These are phyloP conservation scores for Sporothrix brunneoviolacea DNA, from an alignment of 2,329 filamentous ascomycete species.

Conservation along the genomic window DNA sequence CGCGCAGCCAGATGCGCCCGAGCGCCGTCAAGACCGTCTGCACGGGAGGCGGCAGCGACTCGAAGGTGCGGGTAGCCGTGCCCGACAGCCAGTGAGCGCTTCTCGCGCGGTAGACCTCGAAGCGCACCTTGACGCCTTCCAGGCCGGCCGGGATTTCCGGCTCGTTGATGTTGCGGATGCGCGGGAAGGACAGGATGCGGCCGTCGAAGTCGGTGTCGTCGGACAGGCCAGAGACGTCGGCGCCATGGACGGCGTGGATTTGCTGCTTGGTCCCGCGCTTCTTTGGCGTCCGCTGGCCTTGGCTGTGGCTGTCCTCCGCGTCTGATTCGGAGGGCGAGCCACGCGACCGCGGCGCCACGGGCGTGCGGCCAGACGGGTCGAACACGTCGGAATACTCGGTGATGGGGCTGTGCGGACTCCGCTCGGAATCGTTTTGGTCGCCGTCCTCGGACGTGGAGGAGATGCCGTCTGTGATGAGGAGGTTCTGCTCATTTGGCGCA, in stretches of 20 bases:
- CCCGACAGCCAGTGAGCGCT: conserved; percentile 8
- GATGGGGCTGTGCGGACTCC: conserved; percentile 26
- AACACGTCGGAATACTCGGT: conserved; percentile 43
- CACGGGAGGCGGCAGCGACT: conserved; percentile 35
- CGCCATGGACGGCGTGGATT: conserved; percentile 25
- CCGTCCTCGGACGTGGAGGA: conserved; percentile 24
- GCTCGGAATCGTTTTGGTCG: conserved; percentile 34
- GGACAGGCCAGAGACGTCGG: conserved; percentile 20
- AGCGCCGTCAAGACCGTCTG: conserved; percentile 30
- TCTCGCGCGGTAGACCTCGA: conserved; percentile 24
- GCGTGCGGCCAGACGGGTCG: conserved; percentile 50
- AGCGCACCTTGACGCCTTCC: conserved; percentile 34
- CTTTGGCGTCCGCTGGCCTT: conserved; percentile 17
- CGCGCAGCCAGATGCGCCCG: conserved; percentile 32
- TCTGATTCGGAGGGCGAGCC: conserved; percentile 36
- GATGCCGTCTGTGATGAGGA: conserved; percentile 36
- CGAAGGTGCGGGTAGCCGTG: conserved; percentile 24
- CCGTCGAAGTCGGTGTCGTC: conserved; percentile 27
- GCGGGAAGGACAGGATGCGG: conserved; percentile 58
- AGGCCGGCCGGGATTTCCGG: conserved; percentile 34
- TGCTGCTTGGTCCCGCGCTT: conserved; percentile 24
- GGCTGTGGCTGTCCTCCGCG: conserved; percentile 5
- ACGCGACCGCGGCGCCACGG: conserved; percentile 43
- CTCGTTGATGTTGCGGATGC: conserved; percentile 40
- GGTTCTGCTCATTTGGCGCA: no score